Base-by-base conservation (phyloP, 208 protist species). In the Leishmania turanica region DNA sequence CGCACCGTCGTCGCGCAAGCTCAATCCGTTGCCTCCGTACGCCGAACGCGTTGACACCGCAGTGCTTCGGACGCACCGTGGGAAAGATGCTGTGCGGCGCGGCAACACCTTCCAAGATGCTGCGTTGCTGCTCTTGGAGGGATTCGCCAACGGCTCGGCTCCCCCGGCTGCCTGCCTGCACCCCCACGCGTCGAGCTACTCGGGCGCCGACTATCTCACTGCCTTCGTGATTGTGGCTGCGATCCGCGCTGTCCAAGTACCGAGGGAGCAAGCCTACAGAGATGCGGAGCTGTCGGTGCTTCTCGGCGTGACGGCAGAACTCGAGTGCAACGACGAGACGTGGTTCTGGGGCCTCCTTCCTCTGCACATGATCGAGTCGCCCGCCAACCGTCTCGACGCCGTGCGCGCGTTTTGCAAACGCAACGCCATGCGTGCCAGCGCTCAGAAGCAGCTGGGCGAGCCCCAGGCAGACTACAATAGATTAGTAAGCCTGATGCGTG, bases 121-220 rank as follows among this genome's bases (percentile, higher is more conserved):
- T 7, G 87, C 91, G n/a, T 83, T 96, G 53, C 88, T 93, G 17
- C 42, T 98, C 24, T 89, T 98, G 42, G 90, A 96, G 71, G 93
- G 92, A 47, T 96, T 95, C 78, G 80, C 90, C 9, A 49, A 78
- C 3, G 92, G 91, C 42, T 42, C 77, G 27, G 87, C 90, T 31
- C 93, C 93, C 3, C 82, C 87, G 15, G 77, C 88, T 1, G 83
- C 78, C n/a, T 87, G 84, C 47, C 88, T 98, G 51, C 95, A 97
- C 84, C 93, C 95, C 45, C 92, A 96, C 81, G 91, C 93, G 0
- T 97, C 93, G 7, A 96, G 90, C 85, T 98, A 98, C 88, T 92
- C 84, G 56, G 88, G 89, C 62, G 88, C 89, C 13, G 93, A 96
- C 70, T 96, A 94, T 78, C 73, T 96, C 56, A 88, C 87, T n/a